Evolutionary conservation across 1,139 yeast genomes (phyloP).

Genomic region (Groenewaldozyma sp.): DNA sequence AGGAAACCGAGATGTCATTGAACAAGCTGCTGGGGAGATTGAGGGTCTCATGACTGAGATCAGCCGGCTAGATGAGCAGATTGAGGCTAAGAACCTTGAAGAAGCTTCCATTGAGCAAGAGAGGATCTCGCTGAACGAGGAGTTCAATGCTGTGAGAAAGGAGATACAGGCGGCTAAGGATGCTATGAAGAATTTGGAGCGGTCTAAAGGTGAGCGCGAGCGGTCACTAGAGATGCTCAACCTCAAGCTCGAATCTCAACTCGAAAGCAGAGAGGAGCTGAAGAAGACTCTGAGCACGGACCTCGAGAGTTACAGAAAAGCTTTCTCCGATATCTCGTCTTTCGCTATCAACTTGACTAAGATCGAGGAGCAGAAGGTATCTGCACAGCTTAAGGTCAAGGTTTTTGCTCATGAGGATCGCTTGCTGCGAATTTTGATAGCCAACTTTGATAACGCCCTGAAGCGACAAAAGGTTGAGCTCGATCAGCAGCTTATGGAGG

Average conservation of each 20-base stretch:
- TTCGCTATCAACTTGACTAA: too few species aligned
- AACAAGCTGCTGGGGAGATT: constrained; percentile 13
- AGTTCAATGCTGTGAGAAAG: too few species aligned
- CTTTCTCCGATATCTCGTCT: too few species aligned
- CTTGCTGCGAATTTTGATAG: background rate
- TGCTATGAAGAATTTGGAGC: too few species aligned
- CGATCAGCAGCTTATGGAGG: constrained; percentile 8
- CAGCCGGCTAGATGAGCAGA: constrained; percentile 12
- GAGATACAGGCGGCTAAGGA: too few species aligned
- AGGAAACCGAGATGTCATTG: too few species aligned
- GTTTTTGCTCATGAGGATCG: background rate
- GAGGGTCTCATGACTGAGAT: constrained; percentile 14
- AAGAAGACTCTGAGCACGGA: too few species aligned
- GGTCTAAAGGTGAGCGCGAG: too few species aligned
- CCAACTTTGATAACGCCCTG: constrained; percentile 1
- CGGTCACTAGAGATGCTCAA: constrained; percentile 1
- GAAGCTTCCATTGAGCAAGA: too few species aligned
- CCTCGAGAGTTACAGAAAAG: too few species aligned
- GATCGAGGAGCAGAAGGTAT: background rate
- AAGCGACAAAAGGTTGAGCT: constrained; percentile 7
- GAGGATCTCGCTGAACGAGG: too few species aligned
- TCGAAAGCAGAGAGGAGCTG: background rate
- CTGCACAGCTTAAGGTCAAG: background rate
- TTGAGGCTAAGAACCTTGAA: too few species aligned
- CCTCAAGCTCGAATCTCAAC: constrained; percentile 3